Evolutionary conservation across 192 early-diverging fungal species (phyloP).

Genomic region (Umbelopsis ramanniana): DNA sequence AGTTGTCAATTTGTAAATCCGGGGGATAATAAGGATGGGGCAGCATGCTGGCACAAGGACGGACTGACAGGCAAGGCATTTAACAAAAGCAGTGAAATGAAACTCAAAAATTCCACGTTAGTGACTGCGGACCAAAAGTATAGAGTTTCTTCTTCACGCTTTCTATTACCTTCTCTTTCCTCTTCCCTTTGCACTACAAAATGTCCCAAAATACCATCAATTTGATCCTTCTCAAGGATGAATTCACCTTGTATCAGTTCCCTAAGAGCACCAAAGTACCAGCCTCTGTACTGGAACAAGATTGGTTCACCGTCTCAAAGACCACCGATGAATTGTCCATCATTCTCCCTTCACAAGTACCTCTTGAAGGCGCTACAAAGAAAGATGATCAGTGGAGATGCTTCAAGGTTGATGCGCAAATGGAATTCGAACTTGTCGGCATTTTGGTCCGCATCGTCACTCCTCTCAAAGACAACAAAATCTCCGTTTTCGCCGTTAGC

Average conservation of each 20-base stretch:
- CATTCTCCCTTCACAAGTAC: conserved; percentile 26
- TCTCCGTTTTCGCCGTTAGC: conserved; percentile 71
- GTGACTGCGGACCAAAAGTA: not conserved
- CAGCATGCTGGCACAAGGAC: not conserved
- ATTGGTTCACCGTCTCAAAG: conserved; percentile 54
- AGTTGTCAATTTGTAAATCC: conserved; percentile 40
- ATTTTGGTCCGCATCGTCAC: conserved; percentile 59
- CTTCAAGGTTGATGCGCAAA: conserved; percentile 61
- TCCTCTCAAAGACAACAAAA: conserved; percentile 53
- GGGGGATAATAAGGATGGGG: conserved; percentile 53
- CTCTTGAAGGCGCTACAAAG: conserved; percentile 32
- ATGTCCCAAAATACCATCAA: conserved; percentile 16
- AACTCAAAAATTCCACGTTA: not conserved
- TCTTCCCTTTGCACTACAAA: too few relatives aligned
- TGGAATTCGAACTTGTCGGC: conserved; percentile 73
- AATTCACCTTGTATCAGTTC: conserved; percentile 33
- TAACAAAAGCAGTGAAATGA: not conserved
- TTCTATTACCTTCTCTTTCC: not conserved
- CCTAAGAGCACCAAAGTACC: conserved; percentile 7
- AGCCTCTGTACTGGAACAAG: conserved; percentile 22
- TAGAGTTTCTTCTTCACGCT: not conserved
- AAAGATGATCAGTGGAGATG: conserved; percentile 45
- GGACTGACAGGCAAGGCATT: too few relatives aligned
- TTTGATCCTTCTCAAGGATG: conserved; percentile 26
- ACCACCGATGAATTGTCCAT: conserved; percentile 51